Conservation (phyloP, 176 grass and related monocot genomes). For the Cymbopogon citratus region DNA sequence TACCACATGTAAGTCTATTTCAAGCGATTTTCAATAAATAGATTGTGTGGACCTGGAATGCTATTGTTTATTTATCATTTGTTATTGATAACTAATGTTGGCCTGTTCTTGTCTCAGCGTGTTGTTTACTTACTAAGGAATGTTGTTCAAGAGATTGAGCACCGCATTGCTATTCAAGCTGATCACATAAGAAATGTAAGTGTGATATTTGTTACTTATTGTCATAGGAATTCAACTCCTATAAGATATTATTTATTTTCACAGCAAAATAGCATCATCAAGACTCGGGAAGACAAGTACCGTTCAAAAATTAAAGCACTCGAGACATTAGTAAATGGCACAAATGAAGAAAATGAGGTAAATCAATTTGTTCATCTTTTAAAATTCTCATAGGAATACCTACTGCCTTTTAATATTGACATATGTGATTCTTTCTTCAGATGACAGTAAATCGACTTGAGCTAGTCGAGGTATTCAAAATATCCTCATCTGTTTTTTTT, state of each 20-base stretch:
- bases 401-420: slow-evolving; percentile 28
- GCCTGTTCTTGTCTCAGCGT: slow-evolving; percentile 43
- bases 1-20: slow-evolving; percentile 73
- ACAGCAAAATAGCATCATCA: slow-evolving; percentile 87
- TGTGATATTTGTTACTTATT: neutral
- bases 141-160: slow-evolving; percentile 92
- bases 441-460: slow-evolving; percentile 66
- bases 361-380: neutral
- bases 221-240: slow-evolving; percentile 1
- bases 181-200: slow-evolving; percentile 95
- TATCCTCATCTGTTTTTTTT: neutral
- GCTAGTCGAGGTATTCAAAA: slow-evolving; percentile 63
- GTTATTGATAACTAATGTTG: slow-evolving; percentile 28
- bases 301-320: slow-evolving; percentile 82
- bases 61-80: slow-evolving; percentile 11
- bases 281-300: slow-evolving; percentile 78
- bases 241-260: slow-evolving; percentile 33
- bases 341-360: slow-evolving; percentile 98
- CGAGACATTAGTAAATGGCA: slow-evolving; percentile 84
- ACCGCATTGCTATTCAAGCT: slow-evolving; percentile 86
- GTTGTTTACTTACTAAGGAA: slow-evolving; percentile 84
- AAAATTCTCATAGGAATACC: neutral
- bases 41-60: neutral
- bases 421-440: slow-evolving; percentile 47
- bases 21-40: neutral